Percentiles rank a stretch among this genome's conserved stretches.
Evolutionary conservation across 306 rosid genomes (phyloP).

Genomic region (Ormosia semicastrata): DNA sequence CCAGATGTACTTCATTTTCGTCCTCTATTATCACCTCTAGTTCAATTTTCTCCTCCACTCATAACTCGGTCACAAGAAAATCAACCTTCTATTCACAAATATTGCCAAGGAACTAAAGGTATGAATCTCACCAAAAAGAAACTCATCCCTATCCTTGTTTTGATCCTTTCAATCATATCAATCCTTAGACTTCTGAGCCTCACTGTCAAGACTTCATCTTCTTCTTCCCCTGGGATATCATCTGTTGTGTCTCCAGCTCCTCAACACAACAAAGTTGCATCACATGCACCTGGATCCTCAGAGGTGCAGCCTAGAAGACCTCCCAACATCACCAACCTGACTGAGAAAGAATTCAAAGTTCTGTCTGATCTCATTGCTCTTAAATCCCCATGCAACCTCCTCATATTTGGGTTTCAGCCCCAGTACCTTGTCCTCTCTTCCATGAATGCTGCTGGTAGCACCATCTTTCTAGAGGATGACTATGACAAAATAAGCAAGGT

Average conservation of each 20-base stretch:
- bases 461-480: conserved; percentile 72
- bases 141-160: conserved; percentile 61
- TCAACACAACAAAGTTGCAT: conserved; percentile 18
- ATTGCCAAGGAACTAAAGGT: conserved; percentile 35
- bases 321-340: conserved; percentile 34
- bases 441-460: conserved; percentile 70
- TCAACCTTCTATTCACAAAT: conserved; percentile 37
- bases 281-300: conserved; percentile 29
- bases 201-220: conserved; percentile 44
- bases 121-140: conserved; percentile 64
- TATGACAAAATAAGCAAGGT: conserved; percentile 35
- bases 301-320: conserved; percentile 17
- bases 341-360: conserved; percentile 66
- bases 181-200: conserved; percentile 65
- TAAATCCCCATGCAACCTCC: conserved; percentile 85
- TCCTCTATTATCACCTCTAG: conserved; percentile 40
- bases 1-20: conserved; percentile 59
- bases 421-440: conserved; percentile 66
- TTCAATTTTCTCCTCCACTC: conserved; percentile 44
- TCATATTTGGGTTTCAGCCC: conserved; percentile 72
- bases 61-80: conserved; percentile 28
- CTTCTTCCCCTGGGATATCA: conserved; percentile 40
- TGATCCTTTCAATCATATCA: conserved; percentile 63
- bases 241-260: conserved; percentile 35
- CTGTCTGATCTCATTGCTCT: conserved; percentile 55